A percentile compares a stretch with the other conserved stretches of the same genome.
Evolutionary conservation across 129 eudicot genomes (phyloP).

Genomic region (Lactuca saligna): DNA sequence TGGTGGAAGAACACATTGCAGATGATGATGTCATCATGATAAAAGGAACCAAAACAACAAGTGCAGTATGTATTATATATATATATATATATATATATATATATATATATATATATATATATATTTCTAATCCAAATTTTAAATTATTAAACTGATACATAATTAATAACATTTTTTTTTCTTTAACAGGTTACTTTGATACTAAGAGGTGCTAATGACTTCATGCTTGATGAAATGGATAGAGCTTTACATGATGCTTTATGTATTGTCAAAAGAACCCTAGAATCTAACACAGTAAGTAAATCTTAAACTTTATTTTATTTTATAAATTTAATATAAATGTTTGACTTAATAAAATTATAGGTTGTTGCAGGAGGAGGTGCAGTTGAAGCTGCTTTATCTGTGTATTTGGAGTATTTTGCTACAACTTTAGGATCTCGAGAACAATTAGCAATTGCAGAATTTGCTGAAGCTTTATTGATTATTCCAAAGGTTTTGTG

Average conservation of each 20-base stretch:
- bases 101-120: too few species aligned
- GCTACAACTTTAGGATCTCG: conserved; percentile 95
- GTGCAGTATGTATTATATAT: conserved; percentile 59
- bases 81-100: too few species aligned
- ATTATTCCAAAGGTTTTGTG: conserved; percentile 68
- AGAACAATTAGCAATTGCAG: conserved; percentile 95
- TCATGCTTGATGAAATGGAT: conserved; percentile 98
- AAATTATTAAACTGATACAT: too few species aligned
- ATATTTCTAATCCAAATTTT: too few species aligned
- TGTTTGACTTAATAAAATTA: background rate
- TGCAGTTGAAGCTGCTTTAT: conserved; percentile 93
- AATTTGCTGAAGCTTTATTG: conserved; percentile 84
- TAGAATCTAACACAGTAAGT: conserved; percentile 80
- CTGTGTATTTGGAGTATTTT: conserved; percentile 83
- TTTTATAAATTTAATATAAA: too few species aligned
- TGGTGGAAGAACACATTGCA: conserved; percentile 91
- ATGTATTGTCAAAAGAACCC: conserved; percentile 87
- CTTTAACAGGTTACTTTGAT: conserved; percentile 66
- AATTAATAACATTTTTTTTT: too few species aligned
- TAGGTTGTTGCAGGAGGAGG: conserved; percentile 99
- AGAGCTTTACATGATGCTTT: conserved; percentile 95
- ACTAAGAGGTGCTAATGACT: conserved; percentile 96
- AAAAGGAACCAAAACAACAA: conserved; percentile 85
- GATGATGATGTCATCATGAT: conserved; percentile 94
- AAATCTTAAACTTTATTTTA: too few species aligned